Evolutionary conservation across 192 early-diverging fungal species (phyloP), one percentile per base, ranked within the genome.

Genomic region (Coemansia sp.): DNA sequence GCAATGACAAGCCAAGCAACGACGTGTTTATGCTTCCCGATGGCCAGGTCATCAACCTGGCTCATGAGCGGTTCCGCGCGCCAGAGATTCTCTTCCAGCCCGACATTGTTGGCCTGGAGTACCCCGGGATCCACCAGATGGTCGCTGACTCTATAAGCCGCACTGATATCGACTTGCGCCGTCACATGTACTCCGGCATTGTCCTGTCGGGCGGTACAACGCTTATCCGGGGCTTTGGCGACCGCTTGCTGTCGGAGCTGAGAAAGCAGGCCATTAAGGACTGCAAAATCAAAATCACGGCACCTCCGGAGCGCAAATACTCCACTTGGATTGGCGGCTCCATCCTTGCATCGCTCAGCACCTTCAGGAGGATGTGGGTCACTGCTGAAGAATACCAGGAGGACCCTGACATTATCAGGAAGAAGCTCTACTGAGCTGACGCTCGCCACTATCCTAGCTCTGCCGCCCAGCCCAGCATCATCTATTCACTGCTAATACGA

Each of bases 301-400:
- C 95, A 0, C 95, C 94, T 39, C 95, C 93, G 24, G 97, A 99
- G 83, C 89, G 97, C 59, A 98, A 95, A 73, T 99, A 95, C 78
- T 91, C 91, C 27, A 98, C 95, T 27, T 99, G 97, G 95, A 95
- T 98, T 65, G 97, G 95, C 54, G 95, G 95, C 0, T 93, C 91
- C 29, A 98, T 99, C 83, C 67, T 98, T 43, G 95, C 94, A 7
- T 91, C 91, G 9, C 85, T 98, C 58, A 93, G 91, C 78, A 94
- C 96, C n/a, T 98, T 98, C 84, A 96, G 95, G 74, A 97, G 95
- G 87, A 96, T 98, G 93, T 99, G 97, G 97, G 87, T 99, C 11
- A 93, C 93, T 4, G 91, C 97, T 44, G 95, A 97, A 74, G 95
- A 99, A 81, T 92, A 92, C 69, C 90, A 95, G 67, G 95, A 98